Conservation (phyloP, 345 rosid genomes). For the Mallotus nudiflorus region DNA sequence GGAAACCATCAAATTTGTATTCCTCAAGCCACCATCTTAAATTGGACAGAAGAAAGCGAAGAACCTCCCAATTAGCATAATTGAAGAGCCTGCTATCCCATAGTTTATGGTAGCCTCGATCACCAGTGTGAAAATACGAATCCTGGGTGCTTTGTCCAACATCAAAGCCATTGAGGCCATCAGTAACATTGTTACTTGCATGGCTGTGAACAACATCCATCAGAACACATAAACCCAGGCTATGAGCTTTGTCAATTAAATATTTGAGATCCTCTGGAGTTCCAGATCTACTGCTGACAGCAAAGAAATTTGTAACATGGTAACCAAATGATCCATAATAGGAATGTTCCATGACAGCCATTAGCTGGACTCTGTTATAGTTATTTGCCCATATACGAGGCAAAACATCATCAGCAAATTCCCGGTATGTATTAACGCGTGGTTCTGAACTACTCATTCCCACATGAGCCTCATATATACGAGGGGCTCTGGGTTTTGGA, state of each 20-base stretch:
- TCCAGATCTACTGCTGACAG: constrained; percentile 76
- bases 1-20: constrained; percentile 71
- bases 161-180: constrained; percentile 84
- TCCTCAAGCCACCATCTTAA: constrained; percentile 90
- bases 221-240: constrained; percentile 63
- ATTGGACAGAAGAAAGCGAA: constrained; percentile 78
- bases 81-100: constrained; percentile 86
- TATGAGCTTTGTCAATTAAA: constrained; percentile 78
- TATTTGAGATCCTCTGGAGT: constrained; percentile 83
- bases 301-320: constrained; percentile 76
- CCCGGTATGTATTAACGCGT: constrained; percentile 62
- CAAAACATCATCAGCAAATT: constrained; percentile 72
- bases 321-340: constrained; percentile 84
- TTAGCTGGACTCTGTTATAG: constrained; percentile 70
- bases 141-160: constrained; percentile 71
- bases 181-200: constrained; percentile 71
- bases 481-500: constrained; percentile 62
- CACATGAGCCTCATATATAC: constrained; percentile 82
- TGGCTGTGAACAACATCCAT: constrained; percentile 83
- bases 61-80: constrained; percentile 85
- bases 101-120: constrained; percentile 63
- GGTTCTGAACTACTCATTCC: constrained; percentile 87
- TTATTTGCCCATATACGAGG: constrained; percentile 71
- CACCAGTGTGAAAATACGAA: constrained; percentile 73
- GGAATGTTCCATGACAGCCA: constrained; percentile 87